Conservation (phyloP, 2,329 filamentous ascomycete species). For the Aspergillus brasiliensis region DNA sequence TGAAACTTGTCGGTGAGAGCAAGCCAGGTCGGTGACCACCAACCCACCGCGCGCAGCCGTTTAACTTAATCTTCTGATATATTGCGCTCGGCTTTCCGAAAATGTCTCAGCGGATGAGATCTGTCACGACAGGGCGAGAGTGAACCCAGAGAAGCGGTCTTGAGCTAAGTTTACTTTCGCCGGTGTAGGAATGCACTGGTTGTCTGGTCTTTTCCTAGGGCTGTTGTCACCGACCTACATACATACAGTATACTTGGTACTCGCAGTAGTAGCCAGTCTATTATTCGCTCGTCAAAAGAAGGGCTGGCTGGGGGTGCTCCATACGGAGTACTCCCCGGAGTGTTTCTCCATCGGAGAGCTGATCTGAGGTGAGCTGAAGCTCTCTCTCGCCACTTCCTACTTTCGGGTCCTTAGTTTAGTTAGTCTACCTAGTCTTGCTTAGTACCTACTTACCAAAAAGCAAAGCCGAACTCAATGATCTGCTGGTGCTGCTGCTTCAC, state of each 20-base stretch:
- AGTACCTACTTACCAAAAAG: too few species aligned
- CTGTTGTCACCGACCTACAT: background rate
- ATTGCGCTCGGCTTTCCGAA: conserved; percentile 6
- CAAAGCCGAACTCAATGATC: too few species aligned
- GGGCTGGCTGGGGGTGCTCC: background rate
- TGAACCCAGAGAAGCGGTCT: background rate
- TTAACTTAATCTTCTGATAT: conserved; percentile 10
- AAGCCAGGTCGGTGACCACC: background rate
- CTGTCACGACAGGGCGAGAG: conserved; percentile 7
- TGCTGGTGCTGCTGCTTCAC: too few species aligned
- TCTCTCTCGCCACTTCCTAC: too few species aligned
- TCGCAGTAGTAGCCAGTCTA: too few species aligned
- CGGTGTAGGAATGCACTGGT: background rate
- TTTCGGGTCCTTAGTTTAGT: too few species aligned
- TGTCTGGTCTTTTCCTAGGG: background rate
- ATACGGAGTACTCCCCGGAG: too few species aligned
- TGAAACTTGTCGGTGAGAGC: conserved; percentile 7
- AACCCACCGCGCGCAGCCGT: conserved; percentile 5
- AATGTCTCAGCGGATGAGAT: background rate
- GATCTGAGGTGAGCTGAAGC: too few species aligned
- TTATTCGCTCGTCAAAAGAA: background rate
- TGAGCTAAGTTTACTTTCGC: background rate
- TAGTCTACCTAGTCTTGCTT: too few species aligned
- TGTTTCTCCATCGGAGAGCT: too few species aligned
- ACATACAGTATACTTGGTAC: too few species aligned